Conservation (phyloP, 257 asterid species). For the Datura wrightii region DNA sequence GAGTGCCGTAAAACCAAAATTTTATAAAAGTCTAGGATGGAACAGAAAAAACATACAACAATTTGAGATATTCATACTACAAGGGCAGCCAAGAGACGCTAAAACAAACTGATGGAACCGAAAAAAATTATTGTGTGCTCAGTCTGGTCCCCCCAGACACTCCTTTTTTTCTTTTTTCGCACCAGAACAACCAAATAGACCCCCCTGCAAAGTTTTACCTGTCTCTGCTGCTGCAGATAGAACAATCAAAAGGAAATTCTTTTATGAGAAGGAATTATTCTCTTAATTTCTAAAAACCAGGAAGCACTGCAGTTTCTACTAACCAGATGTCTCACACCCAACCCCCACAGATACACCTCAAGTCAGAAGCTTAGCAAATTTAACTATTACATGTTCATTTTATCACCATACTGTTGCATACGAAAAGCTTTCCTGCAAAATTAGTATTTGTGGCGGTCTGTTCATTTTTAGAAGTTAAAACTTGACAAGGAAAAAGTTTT, state of each 20-base stretch:
- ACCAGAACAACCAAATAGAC: neutral
- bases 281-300: neutral
- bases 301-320: neutral
- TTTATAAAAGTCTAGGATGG: neutral
- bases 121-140: neutral
- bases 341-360: neutral
- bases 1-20: neutral
- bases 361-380: conserved; percentile 10
- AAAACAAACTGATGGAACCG: neutral
- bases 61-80: neutral
- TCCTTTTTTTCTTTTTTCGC: neutral
- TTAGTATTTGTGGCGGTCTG: neutral
- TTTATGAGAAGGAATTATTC: neutral
- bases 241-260: neutral
- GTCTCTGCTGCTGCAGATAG: neutral
- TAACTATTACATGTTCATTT: conserved; percentile 9
- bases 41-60: neutral
- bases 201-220: neutral
- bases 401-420: neutral
- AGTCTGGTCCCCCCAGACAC: neutral
- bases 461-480: neutral
- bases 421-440: neutral
- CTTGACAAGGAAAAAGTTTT: neutral
- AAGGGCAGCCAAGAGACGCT: neutral
- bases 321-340: conserved; percentile 16